A percentile compares a stretch with the other conserved stretches of the same genome.
phyloP scores from a whole-genome alignment of 2,329 filamentous ascomycete genomes.

The Furcasterigmium furcatum region DNA sequence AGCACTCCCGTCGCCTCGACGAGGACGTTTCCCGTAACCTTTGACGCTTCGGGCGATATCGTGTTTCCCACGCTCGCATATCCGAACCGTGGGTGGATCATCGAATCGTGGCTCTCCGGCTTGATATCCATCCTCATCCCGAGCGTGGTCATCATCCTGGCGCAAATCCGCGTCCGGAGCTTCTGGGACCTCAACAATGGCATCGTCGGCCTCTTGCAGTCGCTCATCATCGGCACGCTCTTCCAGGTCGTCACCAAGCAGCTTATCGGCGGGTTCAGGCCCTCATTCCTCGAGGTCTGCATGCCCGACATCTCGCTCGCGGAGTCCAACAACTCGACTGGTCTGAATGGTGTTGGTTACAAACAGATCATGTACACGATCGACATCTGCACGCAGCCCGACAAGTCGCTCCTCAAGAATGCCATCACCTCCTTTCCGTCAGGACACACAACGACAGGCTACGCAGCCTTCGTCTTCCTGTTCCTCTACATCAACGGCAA shows the following conservation, averaged over 20 bases:
- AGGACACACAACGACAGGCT: conserved; percentile 64
- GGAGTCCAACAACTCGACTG: conserved; percentile 33
- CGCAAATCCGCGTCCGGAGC: conserved; percentile 54
- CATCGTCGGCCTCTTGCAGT: conserved; percentile 57
- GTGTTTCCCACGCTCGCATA: conserved; percentile 64
- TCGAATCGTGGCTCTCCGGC: conserved; percentile 57
- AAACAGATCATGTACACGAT: conserved; percentile 60
- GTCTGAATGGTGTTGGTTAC: conserved; percentile 48
- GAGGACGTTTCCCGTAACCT: conserved; percentile 61
- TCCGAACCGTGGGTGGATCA: conserved; percentile 58
- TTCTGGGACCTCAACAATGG: conserved; percentile 62
- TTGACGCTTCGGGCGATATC: conserved; percentile 54
- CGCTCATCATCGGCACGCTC: conserved; percentile 55
- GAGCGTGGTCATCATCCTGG: conserved; percentile 50
- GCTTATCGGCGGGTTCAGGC: conserved; percentile 61
- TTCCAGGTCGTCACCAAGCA: conserved; percentile 67
- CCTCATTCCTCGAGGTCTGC: conserved; percentile 63
- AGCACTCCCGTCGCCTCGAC: not conserved
- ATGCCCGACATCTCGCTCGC: conserved; percentile 49
- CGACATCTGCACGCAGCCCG: conserved; percentile 55
- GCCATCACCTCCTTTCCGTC: conserved; percentile 65
- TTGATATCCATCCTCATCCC: conserved; percentile 56
- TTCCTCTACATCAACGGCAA: conserved; percentile 70
- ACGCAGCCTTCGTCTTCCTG: conserved; percentile 61
- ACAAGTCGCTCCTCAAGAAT: conserved; percentile 54